phyloP scores from a whole-genome alignment of 2,329 filamentous ascomycete genomes.

The Paecilomyces niveus region DNA sequence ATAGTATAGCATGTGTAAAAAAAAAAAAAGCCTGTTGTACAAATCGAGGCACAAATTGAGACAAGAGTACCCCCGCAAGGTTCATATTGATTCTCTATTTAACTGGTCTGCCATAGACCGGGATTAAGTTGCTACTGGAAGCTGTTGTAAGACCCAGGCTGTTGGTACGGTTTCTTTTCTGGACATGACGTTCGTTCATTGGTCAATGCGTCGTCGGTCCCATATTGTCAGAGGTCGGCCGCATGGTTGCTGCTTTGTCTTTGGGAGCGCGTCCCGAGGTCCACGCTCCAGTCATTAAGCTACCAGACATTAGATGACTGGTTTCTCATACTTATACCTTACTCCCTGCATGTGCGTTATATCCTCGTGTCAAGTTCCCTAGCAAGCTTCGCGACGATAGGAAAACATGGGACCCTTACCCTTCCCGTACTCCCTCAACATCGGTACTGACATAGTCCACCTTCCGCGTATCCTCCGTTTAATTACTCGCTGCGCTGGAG shows the following conservation, averaged over 20 bases:
- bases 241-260: too few species aligned
- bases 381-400: not conserved
- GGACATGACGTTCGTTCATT: not conserved
- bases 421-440: constrained; percentile 59
- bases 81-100: not conserved
- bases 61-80: too few species aligned
- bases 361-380: not conserved
- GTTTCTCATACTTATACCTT: not conserved
- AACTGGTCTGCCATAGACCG: too few species aligned
- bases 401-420: constrained; percentile 26
- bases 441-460: constrained; percentile 75
- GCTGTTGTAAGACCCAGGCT: too few species aligned
- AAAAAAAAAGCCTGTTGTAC: not conserved
- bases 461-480: constrained; percentile 58
- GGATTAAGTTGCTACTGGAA: too few species aligned
- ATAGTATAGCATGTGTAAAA: not conserved
- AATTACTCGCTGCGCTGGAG: constrained; percentile 38
- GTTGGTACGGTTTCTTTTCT: not conserved
- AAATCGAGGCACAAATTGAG: too few species aligned
- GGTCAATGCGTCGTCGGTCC: not conserved
- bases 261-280: not conserved
- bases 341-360: not conserved
- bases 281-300: not conserved
- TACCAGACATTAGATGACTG: not conserved
- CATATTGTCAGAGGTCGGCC: not conserved